phyloP scores from a whole-genome alignment of 1,139 yeast species.

The Yamadazyma atmosphaerica region DNA sequence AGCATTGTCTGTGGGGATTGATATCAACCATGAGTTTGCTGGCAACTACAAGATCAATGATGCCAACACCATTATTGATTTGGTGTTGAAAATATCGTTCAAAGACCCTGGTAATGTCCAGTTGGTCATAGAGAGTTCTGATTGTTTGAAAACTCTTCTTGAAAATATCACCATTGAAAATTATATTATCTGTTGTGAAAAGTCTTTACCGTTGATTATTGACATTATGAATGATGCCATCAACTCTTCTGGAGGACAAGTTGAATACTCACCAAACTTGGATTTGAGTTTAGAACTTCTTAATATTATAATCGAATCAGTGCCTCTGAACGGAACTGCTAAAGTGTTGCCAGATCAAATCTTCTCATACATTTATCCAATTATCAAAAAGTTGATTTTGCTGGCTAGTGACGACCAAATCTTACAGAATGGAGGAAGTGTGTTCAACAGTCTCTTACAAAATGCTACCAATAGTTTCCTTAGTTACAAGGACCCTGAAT shows the following conservation, averaged over 20 bases:
- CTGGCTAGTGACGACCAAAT: conserved; percentile 74
- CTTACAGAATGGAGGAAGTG: conserved; percentile 76
- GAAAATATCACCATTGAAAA: conserved; percentile 43
- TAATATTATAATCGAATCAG: conserved; percentile 51
- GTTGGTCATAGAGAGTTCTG: conserved; percentile 61
- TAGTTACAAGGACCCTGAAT: conserved; percentile 35
- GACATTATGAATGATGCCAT: conserved; percentile 30
- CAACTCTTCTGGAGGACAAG: conserved; percentile 14
- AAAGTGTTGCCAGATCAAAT: conserved; percentile 48
- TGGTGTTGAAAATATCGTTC: conserved; percentile 64
- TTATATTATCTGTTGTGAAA: conserved; percentile 50
- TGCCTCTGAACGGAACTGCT: conserved; percentile 24
- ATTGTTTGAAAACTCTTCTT: conserved; percentile 59
- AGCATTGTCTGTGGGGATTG: conserved; percentile 56
- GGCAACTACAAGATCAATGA: conserved; percentile 20
- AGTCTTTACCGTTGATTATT: conserved; percentile 54
- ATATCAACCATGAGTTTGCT: conserved; percentile 40
- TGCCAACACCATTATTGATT: conserved; percentile 36
- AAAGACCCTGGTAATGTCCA: conserved; percentile 78
- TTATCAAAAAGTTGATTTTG: conserved; percentile 51
- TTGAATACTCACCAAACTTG: conserved; percentile 57
- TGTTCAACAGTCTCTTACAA: conserved; percentile 61
- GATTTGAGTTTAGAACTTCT: conserved; percentile 69
- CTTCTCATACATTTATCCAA: conserved; percentile 52
- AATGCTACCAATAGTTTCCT: conserved; percentile 49